Evolutionary conservation across 148 eudicot species (phyloP).

Genomic region (Fallopia convolvulus): DNA sequence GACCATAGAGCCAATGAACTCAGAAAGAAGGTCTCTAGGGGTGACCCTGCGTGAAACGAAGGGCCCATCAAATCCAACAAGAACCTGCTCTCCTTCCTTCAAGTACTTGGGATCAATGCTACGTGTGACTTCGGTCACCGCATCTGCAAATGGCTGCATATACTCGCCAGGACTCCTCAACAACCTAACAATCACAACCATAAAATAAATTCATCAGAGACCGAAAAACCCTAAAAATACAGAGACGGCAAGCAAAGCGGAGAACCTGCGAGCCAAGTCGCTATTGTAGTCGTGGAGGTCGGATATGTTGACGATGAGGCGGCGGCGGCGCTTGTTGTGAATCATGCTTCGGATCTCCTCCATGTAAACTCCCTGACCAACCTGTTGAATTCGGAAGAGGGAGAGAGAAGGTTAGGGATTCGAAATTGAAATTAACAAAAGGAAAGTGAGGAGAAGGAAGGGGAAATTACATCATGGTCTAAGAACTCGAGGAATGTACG

Average conservation of each 20-base stretch:
- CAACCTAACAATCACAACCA: conserved; percentile 32
- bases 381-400: conserved; percentile 23
- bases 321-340: conserved; percentile 59
- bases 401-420: neutral
- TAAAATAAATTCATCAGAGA: neutral
- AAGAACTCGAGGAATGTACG: conserved; percentile 77
- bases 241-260: neutral
- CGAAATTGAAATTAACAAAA: neutral
- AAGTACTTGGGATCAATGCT: conserved; percentile 67
- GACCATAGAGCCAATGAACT: conserved; percentile 93
- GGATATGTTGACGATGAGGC: conserved; percentile 67
- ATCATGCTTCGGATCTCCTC: conserved; percentile 62
- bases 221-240: neutral
- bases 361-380: conserved; percentile 45
- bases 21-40: conserved; percentile 81
- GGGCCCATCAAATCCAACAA: conserved; percentile 91
- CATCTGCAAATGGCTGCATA: conserved; percentile 81
- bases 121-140: conserved; percentile 66
- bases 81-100: conserved; percentile 86
- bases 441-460: neutral
- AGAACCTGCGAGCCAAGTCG: conserved; percentile 74
- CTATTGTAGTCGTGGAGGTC: conserved; percentile 50
- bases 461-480: conserved; percentile 52
- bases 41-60: conserved; percentile 90
- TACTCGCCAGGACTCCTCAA: conserved; percentile 76